Evolutionary conservation across 768 basidiomycete genomes (phyloP).

Genomic region (Lentinula lateritia): DNA sequence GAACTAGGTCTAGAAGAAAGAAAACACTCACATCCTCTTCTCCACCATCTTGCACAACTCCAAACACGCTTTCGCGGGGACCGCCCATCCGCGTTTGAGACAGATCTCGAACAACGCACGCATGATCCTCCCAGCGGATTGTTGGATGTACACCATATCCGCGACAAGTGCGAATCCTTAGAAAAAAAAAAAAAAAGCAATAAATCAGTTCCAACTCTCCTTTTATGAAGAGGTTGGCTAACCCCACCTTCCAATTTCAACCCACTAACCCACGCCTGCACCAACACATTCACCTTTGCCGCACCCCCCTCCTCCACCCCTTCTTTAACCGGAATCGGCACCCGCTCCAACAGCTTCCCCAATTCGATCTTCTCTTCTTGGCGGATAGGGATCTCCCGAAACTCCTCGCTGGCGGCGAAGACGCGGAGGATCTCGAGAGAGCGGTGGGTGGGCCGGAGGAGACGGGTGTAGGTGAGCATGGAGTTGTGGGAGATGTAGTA

Average conservation of each 20-base stretch:
- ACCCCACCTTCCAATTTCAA: constrained; percentile 86
- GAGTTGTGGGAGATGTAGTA: constrained; percentile 94
- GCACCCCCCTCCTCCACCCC: constrained; percentile 93
- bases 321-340: constrained; percentile 97
- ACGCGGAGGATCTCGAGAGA: constrained; percentile 79
- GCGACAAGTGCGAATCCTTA: constrained; percentile 81
- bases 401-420: constrained; percentile 93
- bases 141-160: constrained; percentile 95
- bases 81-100: constrained; percentile 96
- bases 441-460: too few species aligned
- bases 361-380: constrained; percentile 91
- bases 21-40: constrained; percentile 73
- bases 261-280: constrained; percentile 92
- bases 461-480: constrained; percentile 80
- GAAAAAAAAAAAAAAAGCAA: neutral
- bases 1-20: too few species aligned
- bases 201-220: constrained; percentile 10
- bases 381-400: constrained; percentile 83
- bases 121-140: constrained; percentile 93
- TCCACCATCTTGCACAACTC: constrained; percentile 97
- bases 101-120: constrained; percentile 98
- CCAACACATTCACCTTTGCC: constrained; percentile 93
- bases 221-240: too few species aligned
- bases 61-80: constrained; percentile 85
- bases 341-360: constrained; percentile 84